Evolutionary conservation across 2,329 filamentous ascomycete species (phyloP).

Genomic region (Colletotrichum acutatum): DNA sequence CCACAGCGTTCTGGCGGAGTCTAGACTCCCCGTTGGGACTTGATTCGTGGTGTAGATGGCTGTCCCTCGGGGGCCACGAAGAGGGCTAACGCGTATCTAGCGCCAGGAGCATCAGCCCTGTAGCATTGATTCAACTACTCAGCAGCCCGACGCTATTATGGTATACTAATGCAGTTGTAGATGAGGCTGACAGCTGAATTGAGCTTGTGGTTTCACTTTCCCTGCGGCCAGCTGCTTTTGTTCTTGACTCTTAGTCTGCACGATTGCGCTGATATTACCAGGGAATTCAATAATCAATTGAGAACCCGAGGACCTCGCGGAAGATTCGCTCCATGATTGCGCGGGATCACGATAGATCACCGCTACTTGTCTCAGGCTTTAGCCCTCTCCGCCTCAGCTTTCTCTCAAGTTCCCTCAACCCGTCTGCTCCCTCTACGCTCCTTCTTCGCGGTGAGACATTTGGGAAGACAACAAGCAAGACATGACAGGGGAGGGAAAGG

Average conservation of each 20-base stretch:
- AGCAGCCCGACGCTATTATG: neutral
- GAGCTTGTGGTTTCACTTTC: neutral
- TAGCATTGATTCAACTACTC: constrained; percentile 13
- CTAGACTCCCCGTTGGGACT: too few species aligned
- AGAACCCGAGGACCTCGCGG: neutral
- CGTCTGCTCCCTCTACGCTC: neutral
- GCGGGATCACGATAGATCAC: neutral
- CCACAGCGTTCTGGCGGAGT: neutral
- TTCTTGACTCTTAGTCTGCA: neutral
- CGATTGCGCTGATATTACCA: neutral
- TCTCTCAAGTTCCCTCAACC: neutral
- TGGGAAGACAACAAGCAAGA: neutral
- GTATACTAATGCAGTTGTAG: neutral
- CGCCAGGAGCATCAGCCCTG: constrained; percentile 3
- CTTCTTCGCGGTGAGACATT: neutral
- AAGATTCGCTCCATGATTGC: neutral
- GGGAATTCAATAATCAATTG: neutral
- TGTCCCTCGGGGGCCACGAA: too few species aligned
- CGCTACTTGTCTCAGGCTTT: neutral
- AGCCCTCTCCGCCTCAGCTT: neutral
- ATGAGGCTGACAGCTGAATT: neutral
- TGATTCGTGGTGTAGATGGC: too few species aligned
- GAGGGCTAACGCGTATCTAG: neutral
- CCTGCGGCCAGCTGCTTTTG: neutral
- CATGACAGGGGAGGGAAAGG: neutral